These are phyloP conservation scores for Cladosporium phlei DNA, from an alignment of 2,329 filamentous ascomycete genomes.

Conservation along the genomic window DNA sequence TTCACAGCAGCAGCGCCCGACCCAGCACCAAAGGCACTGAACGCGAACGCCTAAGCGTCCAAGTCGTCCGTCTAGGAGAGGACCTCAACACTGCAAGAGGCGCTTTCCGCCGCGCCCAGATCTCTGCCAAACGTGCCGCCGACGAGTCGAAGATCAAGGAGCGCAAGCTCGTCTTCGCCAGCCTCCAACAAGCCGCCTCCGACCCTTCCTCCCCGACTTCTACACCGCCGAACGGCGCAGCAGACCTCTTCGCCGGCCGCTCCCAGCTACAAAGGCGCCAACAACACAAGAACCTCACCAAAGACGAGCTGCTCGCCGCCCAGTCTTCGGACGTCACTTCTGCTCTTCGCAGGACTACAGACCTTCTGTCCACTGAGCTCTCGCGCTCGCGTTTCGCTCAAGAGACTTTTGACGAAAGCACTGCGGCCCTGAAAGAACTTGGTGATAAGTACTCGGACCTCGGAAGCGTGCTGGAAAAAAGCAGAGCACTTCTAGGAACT, in stretches of 20 bases:
- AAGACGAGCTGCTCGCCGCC: slow-evolving; percentile 67
- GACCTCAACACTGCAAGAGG: slow-evolving; percentile 65
- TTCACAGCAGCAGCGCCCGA: slow-evolving; percentile 50
- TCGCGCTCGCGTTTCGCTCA: slow-evolving; percentile 83
- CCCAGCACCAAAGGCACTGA: slow-evolving; percentile 51
- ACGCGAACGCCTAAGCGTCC: slow-evolving; percentile 61
- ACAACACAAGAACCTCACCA: slow-evolving; percentile 51
- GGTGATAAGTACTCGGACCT: slow-evolving; percentile 76
- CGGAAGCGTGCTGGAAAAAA: slow-evolving; percentile 69
- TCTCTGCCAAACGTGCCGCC: slow-evolving; percentile 70
- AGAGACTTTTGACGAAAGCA: slow-evolving; percentile 79
- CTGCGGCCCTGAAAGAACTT: slow-evolving; percentile 73
- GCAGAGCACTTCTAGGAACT: slow-evolving; percentile 69
- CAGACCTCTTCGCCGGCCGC: slow-evolving; percentile 35
- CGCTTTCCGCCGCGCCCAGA: slow-evolving; percentile 75
- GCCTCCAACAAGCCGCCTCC: slow-evolving; percentile 48
- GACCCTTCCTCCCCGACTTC: slow-evolving; percentile 20
- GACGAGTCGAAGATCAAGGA: slow-evolving; percentile 70
- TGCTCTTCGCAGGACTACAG: slow-evolving; percentile 78
- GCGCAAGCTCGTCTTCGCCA: slow-evolving; percentile 68
- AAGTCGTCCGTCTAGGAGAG: slow-evolving; percentile 58
- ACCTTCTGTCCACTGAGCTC: slow-evolving; percentile 79
- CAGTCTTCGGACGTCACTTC: slow-evolving; percentile 80
- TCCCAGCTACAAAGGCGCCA: slow-evolving; percentile 16
- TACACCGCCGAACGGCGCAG: slow-evolving; percentile 19